These are phyloP conservation scores for Fragilariopsis cylindrus DNA, from an alignment of 108 stramenopile species.

Conservation along the genomic window DNA sequence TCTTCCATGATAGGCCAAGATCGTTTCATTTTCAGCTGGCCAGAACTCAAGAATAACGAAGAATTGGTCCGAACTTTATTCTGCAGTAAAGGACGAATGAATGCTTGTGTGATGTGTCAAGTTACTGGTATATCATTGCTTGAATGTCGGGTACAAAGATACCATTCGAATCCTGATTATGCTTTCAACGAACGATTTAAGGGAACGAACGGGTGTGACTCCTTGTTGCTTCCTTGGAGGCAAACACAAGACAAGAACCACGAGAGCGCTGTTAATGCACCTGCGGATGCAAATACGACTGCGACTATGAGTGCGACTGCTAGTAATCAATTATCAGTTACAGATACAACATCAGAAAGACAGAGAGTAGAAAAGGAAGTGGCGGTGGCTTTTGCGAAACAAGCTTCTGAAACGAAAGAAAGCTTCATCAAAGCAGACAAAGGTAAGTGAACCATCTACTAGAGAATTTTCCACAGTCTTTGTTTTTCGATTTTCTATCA, in stretches of 20 bases:
- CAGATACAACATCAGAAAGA: neutral
- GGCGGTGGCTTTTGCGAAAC: neutral
- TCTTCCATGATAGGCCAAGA: neutral
- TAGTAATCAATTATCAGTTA: neutral
- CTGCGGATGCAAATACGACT: too few species aligned
- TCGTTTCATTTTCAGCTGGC: neutral
- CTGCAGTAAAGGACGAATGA: conserved; percentile 28
- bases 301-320: neutral
- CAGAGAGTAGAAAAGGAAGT: conserved; percentile 7
- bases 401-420: conserved; percentile 22
- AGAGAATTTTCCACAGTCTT: too few species aligned
- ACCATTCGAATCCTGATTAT: conserved; percentile 57
- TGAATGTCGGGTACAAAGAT: conserved; percentile 38
- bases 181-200: conserved; percentile 33
- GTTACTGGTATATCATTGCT: conserved; percentile 19
- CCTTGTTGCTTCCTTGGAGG: conserved; percentile 30
- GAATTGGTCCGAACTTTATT: conserved; percentile 25
- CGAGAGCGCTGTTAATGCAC: neutral
- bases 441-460: too few species aligned
- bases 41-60: conserved; percentile 20
- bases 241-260: neutral
- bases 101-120: conserved; percentile 49
- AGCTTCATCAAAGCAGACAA: conserved; percentile 12
- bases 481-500: too few species aligned
- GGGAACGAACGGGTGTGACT: conserved; percentile 40